Evolutionary conservation across 805 yeast genomes (phyloP).

Genomic region (Yamadazyma insecticola): DNA sequence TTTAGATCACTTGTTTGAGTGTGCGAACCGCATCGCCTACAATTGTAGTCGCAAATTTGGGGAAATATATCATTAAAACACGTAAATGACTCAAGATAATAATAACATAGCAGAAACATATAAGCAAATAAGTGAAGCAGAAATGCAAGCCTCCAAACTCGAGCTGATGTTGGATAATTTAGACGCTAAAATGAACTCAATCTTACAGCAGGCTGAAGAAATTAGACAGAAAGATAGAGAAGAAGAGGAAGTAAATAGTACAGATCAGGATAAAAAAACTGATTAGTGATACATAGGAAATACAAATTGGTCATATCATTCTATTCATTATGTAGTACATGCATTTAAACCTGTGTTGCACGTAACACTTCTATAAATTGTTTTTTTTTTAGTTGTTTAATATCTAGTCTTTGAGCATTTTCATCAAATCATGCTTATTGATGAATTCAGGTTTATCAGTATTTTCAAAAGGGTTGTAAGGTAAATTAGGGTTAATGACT

Average conservation of each 20-base stretch:
- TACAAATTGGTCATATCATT: no score
- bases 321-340: no score
- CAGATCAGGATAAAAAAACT: background rate
- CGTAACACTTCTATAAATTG: no score
- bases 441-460: slow-evolving; percentile 53
- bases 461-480: slow-evolving; percentile 67
- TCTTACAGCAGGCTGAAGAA: slow-evolving; percentile 47
- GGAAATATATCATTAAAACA: no score
- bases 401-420: no score
- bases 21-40: no score
- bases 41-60: no score
- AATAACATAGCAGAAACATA: slow-evolving; percentile 46
- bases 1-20: background rate
- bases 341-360: no score
- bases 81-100: slow-evolving; percentile 11
- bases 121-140: slow-evolving; percentile 63
- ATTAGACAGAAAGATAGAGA: slow-evolving; percentile 8
- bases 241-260: background rate
- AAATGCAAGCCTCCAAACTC: slow-evolving; percentile 53
- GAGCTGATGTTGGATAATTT: slow-evolving; percentile 62
- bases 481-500: slow-evolving; percentile 64
- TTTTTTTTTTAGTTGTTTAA: no score
- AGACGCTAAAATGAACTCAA: slow-evolving; percentile 59
- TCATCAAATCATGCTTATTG: no score
- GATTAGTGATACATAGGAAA: background rate